Conservation (phyloP, 148 eudicot genomes). For the Drosera capensis region DNA sequence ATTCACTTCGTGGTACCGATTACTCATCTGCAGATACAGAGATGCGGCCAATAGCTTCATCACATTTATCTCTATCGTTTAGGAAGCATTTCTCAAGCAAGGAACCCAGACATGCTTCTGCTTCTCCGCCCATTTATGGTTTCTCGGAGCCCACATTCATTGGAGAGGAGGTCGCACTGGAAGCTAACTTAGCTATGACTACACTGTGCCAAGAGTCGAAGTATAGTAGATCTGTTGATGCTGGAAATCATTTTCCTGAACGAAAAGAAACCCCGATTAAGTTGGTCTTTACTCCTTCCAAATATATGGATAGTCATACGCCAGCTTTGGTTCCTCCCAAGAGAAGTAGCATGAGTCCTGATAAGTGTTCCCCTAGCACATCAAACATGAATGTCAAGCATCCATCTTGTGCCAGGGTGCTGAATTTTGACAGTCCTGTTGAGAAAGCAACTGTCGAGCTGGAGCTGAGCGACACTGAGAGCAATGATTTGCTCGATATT, state of each 20-base stretch:
- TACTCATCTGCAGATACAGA: constrained; percentile 1
- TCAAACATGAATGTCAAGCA: constrained; percentile 28
- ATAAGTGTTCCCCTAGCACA: constrained; percentile 13
- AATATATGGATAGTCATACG: constrained; percentile 32
- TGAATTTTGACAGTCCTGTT: constrained; percentile 44
- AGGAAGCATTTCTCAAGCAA: constrained; percentile 35
- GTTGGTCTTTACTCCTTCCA: constrained; percentile 17
- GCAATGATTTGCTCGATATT: constrained; percentile 35
- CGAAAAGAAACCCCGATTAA: constrained; percentile 17
- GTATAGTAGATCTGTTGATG: too few relatives aligned
- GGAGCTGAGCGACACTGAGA: constrained; percentile 15
- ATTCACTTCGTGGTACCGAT: neutral
- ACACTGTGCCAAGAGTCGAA: too few relatives aligned
- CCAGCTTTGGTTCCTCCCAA: constrained; percentile 39
- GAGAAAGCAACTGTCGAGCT: constrained; percentile 22
- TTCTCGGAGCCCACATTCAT: neutral
- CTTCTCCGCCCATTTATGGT: constrained; percentile 1
- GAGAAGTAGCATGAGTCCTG: constrained; percentile 38
- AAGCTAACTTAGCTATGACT: constrained; percentile 21
- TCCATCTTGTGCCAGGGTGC: constrained; percentile 39
- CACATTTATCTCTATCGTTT: constrained; percentile 50
- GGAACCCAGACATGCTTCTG: constrained; percentile 1
- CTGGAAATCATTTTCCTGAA: too few relatives aligned
- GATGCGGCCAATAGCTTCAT: constrained; percentile 16
- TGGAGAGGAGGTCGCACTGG: constrained; percentile 3